phyloP scores from a whole-genome alignment of 441 rosid species.

The Bruguiera hainesii region DNA sequence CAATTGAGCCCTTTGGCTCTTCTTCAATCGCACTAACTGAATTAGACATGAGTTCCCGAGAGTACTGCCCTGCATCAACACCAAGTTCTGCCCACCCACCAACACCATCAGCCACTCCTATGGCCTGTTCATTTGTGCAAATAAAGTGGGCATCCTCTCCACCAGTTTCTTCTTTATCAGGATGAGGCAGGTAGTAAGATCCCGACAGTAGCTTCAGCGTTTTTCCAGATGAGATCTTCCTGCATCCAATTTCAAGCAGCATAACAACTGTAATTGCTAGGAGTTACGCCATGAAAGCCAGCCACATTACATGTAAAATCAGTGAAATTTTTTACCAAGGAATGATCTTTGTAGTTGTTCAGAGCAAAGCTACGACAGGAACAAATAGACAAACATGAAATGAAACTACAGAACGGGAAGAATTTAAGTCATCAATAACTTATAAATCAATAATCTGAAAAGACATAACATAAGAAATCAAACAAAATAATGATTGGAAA shows the following conservation, averaged over 20 bases:
- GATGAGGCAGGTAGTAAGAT: constrained; percentile 87
- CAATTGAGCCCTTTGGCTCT: constrained; percentile 77
- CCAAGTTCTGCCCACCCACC: constrained; percentile 97
- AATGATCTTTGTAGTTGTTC: neutral
- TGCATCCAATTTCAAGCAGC: constrained; percentile 25
- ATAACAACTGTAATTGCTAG: constrained; percentile 7
- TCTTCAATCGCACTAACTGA: constrained; percentile 69
- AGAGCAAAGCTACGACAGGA: neutral
- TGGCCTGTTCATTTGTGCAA: constrained; percentile 70
- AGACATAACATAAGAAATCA: neutral
- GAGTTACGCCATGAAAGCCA: neutral
- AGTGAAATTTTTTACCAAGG: neutral
- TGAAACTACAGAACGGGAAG: neutral
- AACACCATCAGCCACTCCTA: constrained; percentile 95
- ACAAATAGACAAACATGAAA: neutral
- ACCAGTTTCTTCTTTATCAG: constrained; percentile 89
- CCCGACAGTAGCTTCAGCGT: constrained; percentile 66
- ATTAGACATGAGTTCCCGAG: constrained; percentile 86
- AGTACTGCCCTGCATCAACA: constrained; percentile 69
- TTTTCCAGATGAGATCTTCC: constrained; percentile 44
- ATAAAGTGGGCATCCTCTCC: constrained; percentile 94
- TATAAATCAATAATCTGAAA: neutral
- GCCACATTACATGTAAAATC: neutral
- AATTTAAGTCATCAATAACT: neutral
- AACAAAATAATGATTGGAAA: constrained; percentile 4